Evolutionary conservation across 2,329 filamentous ascomycete species (phyloP).

Genomic region (Anthostomella pinea): DNA sequence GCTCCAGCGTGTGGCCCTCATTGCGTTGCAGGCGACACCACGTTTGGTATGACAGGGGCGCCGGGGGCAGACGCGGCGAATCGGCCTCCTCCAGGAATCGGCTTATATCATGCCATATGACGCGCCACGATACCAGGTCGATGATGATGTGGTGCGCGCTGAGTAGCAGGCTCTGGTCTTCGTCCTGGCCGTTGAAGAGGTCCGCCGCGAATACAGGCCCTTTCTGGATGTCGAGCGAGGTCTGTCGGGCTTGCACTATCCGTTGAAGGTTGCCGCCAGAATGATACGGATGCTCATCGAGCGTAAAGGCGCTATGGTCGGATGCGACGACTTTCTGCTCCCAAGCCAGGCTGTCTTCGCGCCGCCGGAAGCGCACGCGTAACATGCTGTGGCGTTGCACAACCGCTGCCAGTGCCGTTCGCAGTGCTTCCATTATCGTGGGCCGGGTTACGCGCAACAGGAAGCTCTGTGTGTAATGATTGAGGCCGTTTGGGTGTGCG

Average conservation of each 20-base stretch:
- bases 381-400: constrained; percentile 2
- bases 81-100: background rate
- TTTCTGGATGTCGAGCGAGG: constrained; percentile 1
- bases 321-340: constrained; percentile 2
- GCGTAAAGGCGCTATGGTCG: background rate
- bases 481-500: constrained; percentile 1
- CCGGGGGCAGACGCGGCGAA: background rate
- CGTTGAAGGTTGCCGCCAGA: background rate
- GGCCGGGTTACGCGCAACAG: constrained; percentile 1
- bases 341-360: background rate
- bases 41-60: background rate
- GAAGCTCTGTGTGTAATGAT: constrained; percentile 3
- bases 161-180: constrained; percentile 1
- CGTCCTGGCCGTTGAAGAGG: background rate
- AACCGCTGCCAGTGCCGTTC: background rate
- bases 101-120: constrained; percentile 5
- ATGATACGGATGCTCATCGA: background rate
- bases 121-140: constrained; percentile 12
- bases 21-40: constrained; percentile 1
- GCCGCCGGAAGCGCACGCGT: constrained; percentile 2
- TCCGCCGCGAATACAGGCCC: constrained; percentile 10
- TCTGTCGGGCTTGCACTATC: background rate
- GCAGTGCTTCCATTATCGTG: background rate
- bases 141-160: constrained; percentile 10
- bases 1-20: background rate